These are phyloP conservation scores for Pelargonium citronellum DNA, from an alignment of 441 rosid genomes.

Conservation along the genomic window DNA sequence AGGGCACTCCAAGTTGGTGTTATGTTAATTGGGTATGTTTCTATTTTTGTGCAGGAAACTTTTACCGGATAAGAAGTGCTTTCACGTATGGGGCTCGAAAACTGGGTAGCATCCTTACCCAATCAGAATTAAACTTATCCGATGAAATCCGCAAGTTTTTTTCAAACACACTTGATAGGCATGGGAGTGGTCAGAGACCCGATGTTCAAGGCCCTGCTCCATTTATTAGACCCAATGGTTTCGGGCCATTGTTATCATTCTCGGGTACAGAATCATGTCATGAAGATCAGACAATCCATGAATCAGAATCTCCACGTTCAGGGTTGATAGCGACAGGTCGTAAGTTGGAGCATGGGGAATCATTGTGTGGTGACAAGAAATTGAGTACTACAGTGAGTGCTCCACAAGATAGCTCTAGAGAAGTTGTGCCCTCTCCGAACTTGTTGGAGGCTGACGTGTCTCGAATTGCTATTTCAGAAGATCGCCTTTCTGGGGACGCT, in stretches of 20 bases:
- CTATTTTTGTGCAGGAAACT: constrained; percentile 41
- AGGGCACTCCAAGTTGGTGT: background rate
- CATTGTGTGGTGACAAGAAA: constrained; percentile 21
- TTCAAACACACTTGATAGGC: constrained; percentile 57
- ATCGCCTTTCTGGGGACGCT: constrained; percentile 49
- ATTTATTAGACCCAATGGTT: constrained; percentile 29
- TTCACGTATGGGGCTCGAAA: constrained; percentile 68
- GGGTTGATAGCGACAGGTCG: constrained; percentile 30
- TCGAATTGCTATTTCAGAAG: constrained; percentile 37
- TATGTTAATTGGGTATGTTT: background rate
- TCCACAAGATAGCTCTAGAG: constrained; percentile 10
- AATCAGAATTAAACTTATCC: constrained; percentile 39
- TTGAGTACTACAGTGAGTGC: constrained; percentile 15
- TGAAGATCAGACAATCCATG: constrained; percentile 38
- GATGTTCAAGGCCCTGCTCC: constrained; percentile 58
- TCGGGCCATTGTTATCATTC: constrained; percentile 22
- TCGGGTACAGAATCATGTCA: constrained; percentile 31
- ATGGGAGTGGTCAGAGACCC: constrained; percentile 77
- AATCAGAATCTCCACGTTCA: constrained; percentile 34
- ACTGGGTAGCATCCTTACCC: constrained; percentile 46
- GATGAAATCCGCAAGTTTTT: constrained; percentile 51
- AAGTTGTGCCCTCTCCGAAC: background rate
- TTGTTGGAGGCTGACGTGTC: constrained; percentile 19
- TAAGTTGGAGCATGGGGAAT: constrained; percentile 36
- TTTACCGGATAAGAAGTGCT: constrained; percentile 63